Evolutionary conservation across 768 basidiomycete species (phyloP).

Genomic region (Podaxis mareebaensis): DNA sequence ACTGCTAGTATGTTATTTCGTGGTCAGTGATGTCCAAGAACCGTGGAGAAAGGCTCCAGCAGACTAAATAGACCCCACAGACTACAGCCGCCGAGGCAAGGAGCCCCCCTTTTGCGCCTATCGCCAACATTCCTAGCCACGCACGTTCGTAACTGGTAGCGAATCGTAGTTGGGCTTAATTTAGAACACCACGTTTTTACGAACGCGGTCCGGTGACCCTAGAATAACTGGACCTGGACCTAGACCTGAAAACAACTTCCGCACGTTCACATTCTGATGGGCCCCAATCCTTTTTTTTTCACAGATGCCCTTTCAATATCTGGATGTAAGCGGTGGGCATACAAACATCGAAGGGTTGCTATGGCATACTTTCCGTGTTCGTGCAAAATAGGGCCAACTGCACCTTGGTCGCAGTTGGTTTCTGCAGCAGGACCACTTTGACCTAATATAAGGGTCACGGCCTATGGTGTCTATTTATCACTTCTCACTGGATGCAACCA

Average conservation of each 20-base stretch:
- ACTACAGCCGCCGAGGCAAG: not conserved
- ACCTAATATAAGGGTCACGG: no score
- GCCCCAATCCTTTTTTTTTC: not conserved
- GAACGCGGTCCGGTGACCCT: not conserved
- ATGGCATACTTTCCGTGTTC: not conserved
- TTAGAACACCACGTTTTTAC: constrained; percentile 5
- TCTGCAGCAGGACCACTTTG: not conserved
- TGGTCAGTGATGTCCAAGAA: not conserved
- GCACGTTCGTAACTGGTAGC: constrained; percentile 10
- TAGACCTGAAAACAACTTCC: not conserved
- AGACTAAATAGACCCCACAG: not conserved
- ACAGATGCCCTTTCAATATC: not conserved
- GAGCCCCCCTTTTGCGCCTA: not conserved
- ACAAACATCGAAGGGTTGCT: not conserved
- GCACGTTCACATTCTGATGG: not conserved
- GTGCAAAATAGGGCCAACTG: not conserved
- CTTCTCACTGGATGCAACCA: not conserved
- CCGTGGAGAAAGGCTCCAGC: not conserved
- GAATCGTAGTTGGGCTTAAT: not conserved
- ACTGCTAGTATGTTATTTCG: not conserved
- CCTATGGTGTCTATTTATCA: not conserved
- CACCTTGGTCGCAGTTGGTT: not conserved
- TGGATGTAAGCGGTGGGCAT: not conserved
- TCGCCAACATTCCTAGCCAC: not conserved
- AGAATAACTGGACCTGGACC: not conserved